phyloP scores from a whole-genome alignment of 129 eudicot species.

The Arctium minus region DNA sequence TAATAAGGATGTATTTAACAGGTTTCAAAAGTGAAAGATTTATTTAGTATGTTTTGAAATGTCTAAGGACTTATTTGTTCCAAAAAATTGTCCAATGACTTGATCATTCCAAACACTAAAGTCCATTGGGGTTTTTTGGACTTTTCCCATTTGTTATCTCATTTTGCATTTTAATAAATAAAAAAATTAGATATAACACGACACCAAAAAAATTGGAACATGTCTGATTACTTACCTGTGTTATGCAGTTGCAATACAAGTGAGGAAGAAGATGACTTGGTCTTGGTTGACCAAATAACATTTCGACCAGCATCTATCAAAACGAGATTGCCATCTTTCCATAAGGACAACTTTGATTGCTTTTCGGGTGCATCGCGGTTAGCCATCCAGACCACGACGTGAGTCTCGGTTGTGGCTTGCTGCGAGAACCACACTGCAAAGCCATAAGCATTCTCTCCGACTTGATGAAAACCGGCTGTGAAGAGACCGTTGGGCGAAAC shows the following conservation, averaged over 20 bases:
- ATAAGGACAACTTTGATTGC: constrained; percentile 10
- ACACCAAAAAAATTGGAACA: no score
- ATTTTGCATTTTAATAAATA: no score
- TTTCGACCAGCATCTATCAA: constrained; percentile 19
- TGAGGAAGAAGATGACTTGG: not conserved
- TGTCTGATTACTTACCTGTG: not conserved
- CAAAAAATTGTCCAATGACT: no score
- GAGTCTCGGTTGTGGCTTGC: not conserved
- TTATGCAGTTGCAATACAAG: constrained; percentile 5
- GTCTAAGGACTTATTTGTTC: no score
- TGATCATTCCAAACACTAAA: no score
- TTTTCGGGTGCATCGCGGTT: constrained; percentile 37
- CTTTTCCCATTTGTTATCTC: no score
- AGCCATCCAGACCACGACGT: constrained; percentile 38
- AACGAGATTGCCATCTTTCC: constrained; percentile 25
- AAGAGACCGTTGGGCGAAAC: constrained; percentile 22
- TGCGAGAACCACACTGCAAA: constrained; percentile 37
- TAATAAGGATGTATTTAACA: no score
- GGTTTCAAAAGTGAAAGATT: no score
- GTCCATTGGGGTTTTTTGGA: no score
- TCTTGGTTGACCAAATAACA: constrained; percentile 19
- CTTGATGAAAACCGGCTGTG: constrained; percentile 31
- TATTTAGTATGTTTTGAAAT: no score
- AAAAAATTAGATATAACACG: no score
- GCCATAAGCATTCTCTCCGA: constrained; percentile 34